Evolutionary conservation across 306 rosid genomes (phyloP), one percentile per base, ranked within the genome.

Genomic region (Vigna angularis): DNA sequence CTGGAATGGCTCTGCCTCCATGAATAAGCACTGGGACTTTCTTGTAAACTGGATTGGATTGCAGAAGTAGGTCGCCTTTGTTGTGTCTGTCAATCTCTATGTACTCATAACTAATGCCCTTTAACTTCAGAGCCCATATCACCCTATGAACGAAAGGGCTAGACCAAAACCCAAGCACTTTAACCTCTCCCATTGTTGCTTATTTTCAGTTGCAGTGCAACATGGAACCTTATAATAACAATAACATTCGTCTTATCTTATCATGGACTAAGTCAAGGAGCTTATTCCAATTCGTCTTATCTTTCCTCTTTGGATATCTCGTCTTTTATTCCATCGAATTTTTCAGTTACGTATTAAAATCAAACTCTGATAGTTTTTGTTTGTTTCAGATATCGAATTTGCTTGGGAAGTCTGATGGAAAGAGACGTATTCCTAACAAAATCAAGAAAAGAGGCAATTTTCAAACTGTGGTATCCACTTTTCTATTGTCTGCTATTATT

Each of bases 21-120:
- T 89, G 93, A 53, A 89, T 30, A 15, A 87, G 85, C 28, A 89
- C 88, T 1, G 89, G 93, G 15, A 87, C 86, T 76, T 87, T 87
- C 77, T 79, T 83, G 81, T 76, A 34, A 83, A 87, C 34, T 36
- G 93, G 87, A 65, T 85, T 87, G 74, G 83, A 86, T 62, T 83
- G 85, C 3, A 83, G 70, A 40, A 86, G 83, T 14, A 86, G 62
- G 2, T 76, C 55, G 20, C 79, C 73, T 74, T 83, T 86, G 81
- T 26, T 72, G 42, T 52, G 7, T 52, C 79, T 83, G 3, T 86
- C 85, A 48, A 53, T 68, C 49, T 87, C 91, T 9, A 85, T 22
- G 48, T 74, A 87, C 45, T 87, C 87, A 63, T 80, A 87, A 53
- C 73, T 78, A 62, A 87, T 77, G 9, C 87, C 84, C 67, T 85